Evolutionary conservation across 306 rosid species (phyloP), one percentile per base, ranked within the genome.

Genomic region (Vicia faba): DNA sequence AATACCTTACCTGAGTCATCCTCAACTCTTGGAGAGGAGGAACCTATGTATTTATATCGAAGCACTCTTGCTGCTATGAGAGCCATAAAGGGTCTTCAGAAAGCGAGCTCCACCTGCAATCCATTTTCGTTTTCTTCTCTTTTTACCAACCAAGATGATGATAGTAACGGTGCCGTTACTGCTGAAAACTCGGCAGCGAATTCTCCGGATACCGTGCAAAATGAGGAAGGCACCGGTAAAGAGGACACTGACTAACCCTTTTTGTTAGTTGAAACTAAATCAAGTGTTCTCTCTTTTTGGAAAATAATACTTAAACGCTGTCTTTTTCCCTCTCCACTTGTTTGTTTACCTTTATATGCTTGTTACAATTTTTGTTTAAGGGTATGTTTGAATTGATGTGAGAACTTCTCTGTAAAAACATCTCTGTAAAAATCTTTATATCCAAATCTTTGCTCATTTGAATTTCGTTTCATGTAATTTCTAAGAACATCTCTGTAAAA

Each of bases 11-110:
- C 82, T 0, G 78, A 76, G 67, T 46, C 84, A 16, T 77, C 90
- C 46, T 81, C 96, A 48, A 72, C 77, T 59, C 90, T 75, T 13
- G 92, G 85, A 38, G 89, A 82, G 15, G 99, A 85, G 15, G 99
- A 85, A 73, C 82, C 89, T 1, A 39, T 72, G 80, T 56, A 84
- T 63, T 63, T 93, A 54, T 78, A 85, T 51, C 91, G 96, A 18
- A 79, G 97, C 61, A 93, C 89, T n/a, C 87, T 80, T 64, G 99
- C 99, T 40, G 99, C 99, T 11, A 88, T 93, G 85, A 79, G 45
- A 66, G 99, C 99, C 65, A 90, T 93, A 62, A 68, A 57, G 61
- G 86, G 95, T 64, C 91, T 93, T 78, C 95, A 85, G 40, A 90
- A 81, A 64, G 92, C 86, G 61, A 90, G 97, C 75, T 93, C 99